Base-by-base conservation (phyloP, 2,329 filamentous ascomycete genomes). In the Pleoardoris graminearum region DNA sequence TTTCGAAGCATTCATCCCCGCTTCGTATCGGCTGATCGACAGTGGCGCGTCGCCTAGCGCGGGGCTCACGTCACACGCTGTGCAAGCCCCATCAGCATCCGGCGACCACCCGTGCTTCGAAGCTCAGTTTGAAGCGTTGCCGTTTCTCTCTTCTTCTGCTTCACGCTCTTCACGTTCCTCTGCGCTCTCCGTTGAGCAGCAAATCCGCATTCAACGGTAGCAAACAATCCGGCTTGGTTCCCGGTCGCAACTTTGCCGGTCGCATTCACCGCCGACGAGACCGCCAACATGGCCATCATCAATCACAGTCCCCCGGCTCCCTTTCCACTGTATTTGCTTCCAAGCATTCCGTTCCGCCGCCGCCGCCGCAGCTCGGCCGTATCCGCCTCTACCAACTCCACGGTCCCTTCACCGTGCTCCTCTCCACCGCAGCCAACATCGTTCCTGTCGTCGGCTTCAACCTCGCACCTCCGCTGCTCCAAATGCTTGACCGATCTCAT, bases 401-500 rank as follows among this genome's bases (percentile, higher is more conserved):
- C 59, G 17, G 46, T 51, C 23, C 27, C 55, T 16, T 56, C 66
- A 3, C 59, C 65, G 12, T 61, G 63, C 11, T 57, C 63, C 10
- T 63, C 65, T 7, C 59, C 70, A 2, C 61, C 65, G 2, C 55
- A 57, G 7, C 61, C 66, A 14, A 57, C 63, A 16, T 61, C 55
- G 46, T 69, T 62, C 57, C 66, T 72, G 38, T 42, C 56, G 14
- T 32, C 54, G n/a, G 46, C 56, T 11, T 58, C 82, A 61, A 71
- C 75, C 43, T 83, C 83, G 2, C 80, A 81, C 66, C 77, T 87
- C 21, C 80, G 79, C 60, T 87, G 84, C 69, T 76, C 79, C 23
- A 79, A 79, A 59, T 87, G 84, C 66, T 79, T 82, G 35, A 74
- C 81, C 10, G 81, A 86, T 62, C 76, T 87, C 41, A 82, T 82